Percentiles rank a stretch among this genome's conserved stretches.
These are phyloP conservation scores for Venturia nashicola DNA, from an alignment of 2,329 filamentous ascomycete genomes.

Conservation along the genomic window DNA sequence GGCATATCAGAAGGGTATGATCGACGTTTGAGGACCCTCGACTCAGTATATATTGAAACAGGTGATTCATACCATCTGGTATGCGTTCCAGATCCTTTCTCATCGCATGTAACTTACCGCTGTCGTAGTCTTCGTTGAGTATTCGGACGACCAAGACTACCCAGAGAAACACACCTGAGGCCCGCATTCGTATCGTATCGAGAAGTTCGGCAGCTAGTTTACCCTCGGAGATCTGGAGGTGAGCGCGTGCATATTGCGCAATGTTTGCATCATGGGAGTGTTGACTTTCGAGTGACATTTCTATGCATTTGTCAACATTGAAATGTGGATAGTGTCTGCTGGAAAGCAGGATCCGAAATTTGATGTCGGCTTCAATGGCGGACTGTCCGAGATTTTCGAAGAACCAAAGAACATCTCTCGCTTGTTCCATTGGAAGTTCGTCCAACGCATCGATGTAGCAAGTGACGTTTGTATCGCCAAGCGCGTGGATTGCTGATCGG, in stretches of 20 bases:
- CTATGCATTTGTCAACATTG: constrained; percentile 17
- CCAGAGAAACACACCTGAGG: constrained; percentile 35
- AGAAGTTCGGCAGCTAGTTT: constrained; percentile 16
- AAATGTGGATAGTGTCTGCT: constrained; percentile 34
- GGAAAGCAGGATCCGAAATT: constrained; percentile 26
- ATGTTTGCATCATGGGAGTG: constrained; percentile 22
- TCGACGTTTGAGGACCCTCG: constrained; percentile 32
- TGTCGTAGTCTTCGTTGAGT: constrained; percentile 29
- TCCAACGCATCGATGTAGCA: constrained; percentile 38
- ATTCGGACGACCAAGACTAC: constrained; percentile 33
- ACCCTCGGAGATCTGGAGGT: constrained; percentile 16
- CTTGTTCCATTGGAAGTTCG: constrained; percentile 29
- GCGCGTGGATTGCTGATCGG: constrained; percentile 17
- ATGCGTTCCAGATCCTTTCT: constrained; percentile 25
- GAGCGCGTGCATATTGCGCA: constrained; percentile 20
- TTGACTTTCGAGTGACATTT: constrained; percentile 24
- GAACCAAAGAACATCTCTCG: constrained; percentile 25
- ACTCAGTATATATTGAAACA: constrained; percentile 41
- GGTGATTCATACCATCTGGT: constrained; percentile 28
- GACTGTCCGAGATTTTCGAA: constrained; percentile 22
- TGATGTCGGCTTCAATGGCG: constrained; percentile 4
- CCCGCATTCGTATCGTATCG: too few species aligned
- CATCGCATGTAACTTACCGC: constrained; percentile 20
- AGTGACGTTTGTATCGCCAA: too few species aligned
- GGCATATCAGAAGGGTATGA: constrained; percentile 33